phyloP scores from a whole-genome alignment of 2,329 filamentous ascomycete species.

The Cercospora canescens region DNA sequence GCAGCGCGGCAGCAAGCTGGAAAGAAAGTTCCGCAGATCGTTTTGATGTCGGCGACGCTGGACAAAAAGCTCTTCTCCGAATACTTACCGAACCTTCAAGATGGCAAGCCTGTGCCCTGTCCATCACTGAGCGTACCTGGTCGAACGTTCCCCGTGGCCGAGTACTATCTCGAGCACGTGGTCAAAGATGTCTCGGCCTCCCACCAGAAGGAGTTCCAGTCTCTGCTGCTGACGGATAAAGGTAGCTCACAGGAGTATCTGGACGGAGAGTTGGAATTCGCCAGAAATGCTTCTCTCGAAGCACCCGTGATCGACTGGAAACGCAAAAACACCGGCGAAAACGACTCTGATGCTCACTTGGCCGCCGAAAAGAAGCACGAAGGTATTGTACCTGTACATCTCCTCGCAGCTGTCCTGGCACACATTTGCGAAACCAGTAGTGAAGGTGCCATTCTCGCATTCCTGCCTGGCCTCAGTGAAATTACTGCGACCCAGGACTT shows the following conservation, averaged over 20 bases:
- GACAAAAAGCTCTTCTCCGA: slow-evolving; percentile 47
- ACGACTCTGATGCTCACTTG: slow-evolving; percentile 25
- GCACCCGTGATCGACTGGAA: slow-evolving; percentile 43
- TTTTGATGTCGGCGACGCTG: slow-evolving; percentile 53
- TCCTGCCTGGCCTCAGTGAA: slow-evolving; percentile 48
- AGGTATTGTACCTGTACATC: slow-evolving; percentile 41
- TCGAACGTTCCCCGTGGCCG: slow-evolving; percentile 45
- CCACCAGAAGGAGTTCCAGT: slow-evolving; percentile 25
- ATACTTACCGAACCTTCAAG: slow-evolving; percentile 42
- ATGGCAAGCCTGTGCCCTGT: slow-evolving; percentile 38
- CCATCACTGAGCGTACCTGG: slow-evolving; percentile 47
- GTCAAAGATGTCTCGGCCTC: slow-evolving; percentile 32
- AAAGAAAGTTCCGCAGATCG: slow-evolving; percentile 43
- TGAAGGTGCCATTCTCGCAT: slow-evolving; percentile 50
- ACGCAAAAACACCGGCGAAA: slow-evolving; percentile 28
- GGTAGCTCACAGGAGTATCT: slow-evolving; percentile 23
- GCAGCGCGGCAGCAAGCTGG: slow-evolving; percentile 36
- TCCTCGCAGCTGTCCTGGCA: slow-evolving; percentile 47
- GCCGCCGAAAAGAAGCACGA: slow-evolving; percentile 38
- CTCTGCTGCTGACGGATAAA: slow-evolving; percentile 10
- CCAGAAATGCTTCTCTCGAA: slow-evolving; percentile 1
- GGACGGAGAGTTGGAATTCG: slow-evolving; percentile 24
- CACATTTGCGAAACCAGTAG: slow-evolving; percentile 46
- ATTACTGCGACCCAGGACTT: slow-evolving; percentile 40
- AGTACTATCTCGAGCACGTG: slow-evolving; percentile 46